Conservation (phyloP, 2,329 filamentous ascomycete species). For the Alternaria ventricosa region DNA sequence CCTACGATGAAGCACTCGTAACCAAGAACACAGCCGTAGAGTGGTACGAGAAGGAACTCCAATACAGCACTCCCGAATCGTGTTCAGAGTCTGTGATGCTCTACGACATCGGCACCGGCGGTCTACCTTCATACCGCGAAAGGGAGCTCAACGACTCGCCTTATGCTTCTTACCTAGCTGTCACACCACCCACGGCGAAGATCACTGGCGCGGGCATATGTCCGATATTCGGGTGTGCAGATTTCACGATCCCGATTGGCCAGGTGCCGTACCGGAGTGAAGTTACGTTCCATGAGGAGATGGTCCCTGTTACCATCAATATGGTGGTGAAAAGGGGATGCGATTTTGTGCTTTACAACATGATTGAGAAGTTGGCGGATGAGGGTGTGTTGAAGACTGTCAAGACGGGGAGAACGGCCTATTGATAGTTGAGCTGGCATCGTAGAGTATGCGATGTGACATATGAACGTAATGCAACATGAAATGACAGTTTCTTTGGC, state of each 20-base stretch:
- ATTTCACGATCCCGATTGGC: constrained; percentile 54
- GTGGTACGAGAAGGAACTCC: constrained; percentile 49
- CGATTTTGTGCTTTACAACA: constrained; percentile 52
- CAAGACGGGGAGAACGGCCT: constrained; percentile 51
- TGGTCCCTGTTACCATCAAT: constrained; percentile 53
- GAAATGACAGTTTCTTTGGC: background rate
- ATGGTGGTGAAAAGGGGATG: constrained; percentile 54
- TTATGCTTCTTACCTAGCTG: constrained; percentile 43
- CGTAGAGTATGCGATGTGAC: background rate
- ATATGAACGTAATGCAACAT: background rate
- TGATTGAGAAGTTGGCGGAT: constrained; percentile 51
- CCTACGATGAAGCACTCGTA: constrained; percentile 26
- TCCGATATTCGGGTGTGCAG: constrained; percentile 49
- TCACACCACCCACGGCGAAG: constrained; percentile 37
- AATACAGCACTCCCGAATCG: constrained; percentile 46
- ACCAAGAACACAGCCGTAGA: constrained; percentile 46
- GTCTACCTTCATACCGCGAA: constrained; percentile 51
- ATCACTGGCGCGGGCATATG: constrained; percentile 45
- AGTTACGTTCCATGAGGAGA: constrained; percentile 50
- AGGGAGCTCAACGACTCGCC: constrained; percentile 40
- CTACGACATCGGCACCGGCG: constrained; percentile 54
- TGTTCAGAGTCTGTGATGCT: constrained; percentile 53
- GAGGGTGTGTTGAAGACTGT: constrained; percentile 48
- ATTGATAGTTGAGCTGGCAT: constrained; percentile 3
- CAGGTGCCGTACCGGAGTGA: constrained; percentile 51